phyloP scores from a whole-genome alignment of 2,329 filamentous ascomycete species.

The Cladophialophora psammophila region DNA sequence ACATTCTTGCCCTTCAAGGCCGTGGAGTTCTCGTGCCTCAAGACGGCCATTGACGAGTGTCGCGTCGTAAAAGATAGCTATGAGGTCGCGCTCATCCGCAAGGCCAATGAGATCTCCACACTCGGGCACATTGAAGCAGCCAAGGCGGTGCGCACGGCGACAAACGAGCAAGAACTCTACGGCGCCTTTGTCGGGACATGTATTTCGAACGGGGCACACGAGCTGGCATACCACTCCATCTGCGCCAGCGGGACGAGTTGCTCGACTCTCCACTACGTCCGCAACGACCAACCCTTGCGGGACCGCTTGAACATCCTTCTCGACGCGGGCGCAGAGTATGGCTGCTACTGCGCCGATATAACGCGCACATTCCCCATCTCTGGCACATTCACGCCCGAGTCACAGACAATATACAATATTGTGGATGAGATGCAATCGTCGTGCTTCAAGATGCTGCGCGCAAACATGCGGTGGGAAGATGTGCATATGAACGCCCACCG shows the following conservation, averaged over 20 bases:
- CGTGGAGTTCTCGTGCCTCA: constrained; percentile 68
- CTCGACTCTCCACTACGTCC: constrained; percentile 83
- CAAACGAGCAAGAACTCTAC: constrained; percentile 83
- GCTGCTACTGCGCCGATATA: constrained; percentile 86
- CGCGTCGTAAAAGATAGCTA: constrained; percentile 86
- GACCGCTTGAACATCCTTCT: constrained; percentile 78
- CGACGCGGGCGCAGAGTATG: constrained; percentile 86
- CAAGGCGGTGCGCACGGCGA: constrained; percentile 65
- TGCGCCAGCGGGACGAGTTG: constrained; percentile 84
- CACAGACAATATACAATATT: constrained; percentile 75
- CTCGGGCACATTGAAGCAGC: constrained; percentile 78
- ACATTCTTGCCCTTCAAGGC: constrained; percentile 74
- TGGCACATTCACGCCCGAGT: constrained; percentile 73
- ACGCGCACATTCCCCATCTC: constrained; percentile 85
- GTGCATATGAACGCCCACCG: constrained; percentile 76
- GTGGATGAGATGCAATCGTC: constrained; percentile 82
- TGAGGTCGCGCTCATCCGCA: constrained; percentile 81
- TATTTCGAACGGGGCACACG: constrained; percentile 73
- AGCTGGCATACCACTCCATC: constrained; percentile 88
- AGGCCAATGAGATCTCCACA: constrained; percentile 80
- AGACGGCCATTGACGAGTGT: constrained; percentile 77
- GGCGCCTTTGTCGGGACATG: constrained; percentile 78
- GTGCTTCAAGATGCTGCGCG: constrained; percentile 72
- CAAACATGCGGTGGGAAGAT: constrained; percentile 73
- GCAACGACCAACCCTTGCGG: constrained; percentile 75